These are phyloP conservation scores for Viscum album DNA, from an alignment of 177 flowering plant genomes.

Conservation along the genomic window DNA sequence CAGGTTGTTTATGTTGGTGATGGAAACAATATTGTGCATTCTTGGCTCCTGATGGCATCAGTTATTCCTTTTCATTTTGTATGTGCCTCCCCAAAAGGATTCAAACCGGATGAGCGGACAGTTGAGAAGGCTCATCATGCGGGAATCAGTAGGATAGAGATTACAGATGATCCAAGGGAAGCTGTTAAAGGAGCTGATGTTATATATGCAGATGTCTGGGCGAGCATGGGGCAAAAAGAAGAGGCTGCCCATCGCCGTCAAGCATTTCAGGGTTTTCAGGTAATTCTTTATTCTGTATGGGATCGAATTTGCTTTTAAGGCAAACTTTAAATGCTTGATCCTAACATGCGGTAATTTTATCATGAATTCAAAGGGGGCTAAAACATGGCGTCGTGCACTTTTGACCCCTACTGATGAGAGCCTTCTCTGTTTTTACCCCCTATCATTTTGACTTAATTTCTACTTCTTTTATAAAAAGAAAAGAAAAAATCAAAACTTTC, in stretches of 20 bases:
- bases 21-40: conserved; percentile 95
- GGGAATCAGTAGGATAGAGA: conserved; percentile 84
- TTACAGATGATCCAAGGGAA: conserved; percentile 77
- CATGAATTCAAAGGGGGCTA: too few species aligned
- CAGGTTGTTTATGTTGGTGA: conserved; percentile 98
- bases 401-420: too few species aligned
- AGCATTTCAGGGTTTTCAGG: conserved; percentile 93
- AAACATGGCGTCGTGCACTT: too few species aligned
- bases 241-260: conserved; percentile 80
- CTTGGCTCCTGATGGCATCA: conserved; percentile 74
- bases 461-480: too few species aligned
- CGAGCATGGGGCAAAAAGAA: conserved; percentile 97
- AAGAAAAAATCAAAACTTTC: too few species aligned
- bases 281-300: conserved; percentile 13
- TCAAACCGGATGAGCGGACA: conserved; percentile 76
- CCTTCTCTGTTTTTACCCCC: too few species aligned
- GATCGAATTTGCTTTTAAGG: too few species aligned
- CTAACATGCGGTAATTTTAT: too few species aligned
- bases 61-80: conserved; percentile 87
- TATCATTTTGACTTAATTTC: too few species aligned
- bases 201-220: conserved; percentile 97
- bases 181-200: conserved; percentile 92
- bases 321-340: too few species aligned
- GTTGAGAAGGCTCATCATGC: conserved; percentile 61
- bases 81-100: conserved; percentile 89